Evolutionary conservation across 495 filamentous ascomycete genomes (phyloP), one percentile per base, ranked within the genome.

Genomic region (Glarea lozoyensis): DNA sequence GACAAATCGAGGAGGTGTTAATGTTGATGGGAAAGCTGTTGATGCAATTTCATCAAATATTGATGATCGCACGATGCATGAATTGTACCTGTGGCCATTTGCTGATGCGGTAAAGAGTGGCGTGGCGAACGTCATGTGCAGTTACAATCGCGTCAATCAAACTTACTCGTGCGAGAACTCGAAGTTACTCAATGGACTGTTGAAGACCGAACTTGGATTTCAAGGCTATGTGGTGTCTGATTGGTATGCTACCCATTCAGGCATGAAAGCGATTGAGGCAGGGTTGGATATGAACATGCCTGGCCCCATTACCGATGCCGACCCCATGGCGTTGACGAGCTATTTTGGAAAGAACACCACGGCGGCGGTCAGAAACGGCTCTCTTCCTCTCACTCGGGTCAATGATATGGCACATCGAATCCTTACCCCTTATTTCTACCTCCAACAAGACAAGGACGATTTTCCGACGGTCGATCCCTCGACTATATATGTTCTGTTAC

Each of bases 281-380:
- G 81, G 82, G 3, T 63, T 84, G 3, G 79, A 85, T 52, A 59
- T 87, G 10, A 80, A 86, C 54, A 85, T 85, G 80, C 81, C 81
- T 2, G 81, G 81, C 2, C 79, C 79, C 24, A 64, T 80, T n/a
- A n/a, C n/a, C n/a, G n/a, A n/a, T n/a, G n/a, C n/a, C n/a, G n/a
- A n/a, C n/a, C n/a, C n/a, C n/a, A n/a, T n/a, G n/a, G n/a, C n/a
- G n/a, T n/a, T n/a, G n/a, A n/a, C n/a, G n/a, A n/a, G 1, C 63
- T 72, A 33, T 84, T 78, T 64, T 67, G 82, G 30, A 78, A 77
- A 25, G 64, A 68, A 30, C 54, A 68, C 33, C 67, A 81, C 41
- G n/a, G n/a, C n/a, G n/a, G n/a, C n/a, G n/a, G n/a, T n/a, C n/a
- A n/a, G n/a, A n/a, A n/a, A n/a, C n/a, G n/a, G n/a, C n/a, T n/a